Conservation (phyloP, 805 yeast genomes). For the Debaryomyces prosopidis region DNA sequence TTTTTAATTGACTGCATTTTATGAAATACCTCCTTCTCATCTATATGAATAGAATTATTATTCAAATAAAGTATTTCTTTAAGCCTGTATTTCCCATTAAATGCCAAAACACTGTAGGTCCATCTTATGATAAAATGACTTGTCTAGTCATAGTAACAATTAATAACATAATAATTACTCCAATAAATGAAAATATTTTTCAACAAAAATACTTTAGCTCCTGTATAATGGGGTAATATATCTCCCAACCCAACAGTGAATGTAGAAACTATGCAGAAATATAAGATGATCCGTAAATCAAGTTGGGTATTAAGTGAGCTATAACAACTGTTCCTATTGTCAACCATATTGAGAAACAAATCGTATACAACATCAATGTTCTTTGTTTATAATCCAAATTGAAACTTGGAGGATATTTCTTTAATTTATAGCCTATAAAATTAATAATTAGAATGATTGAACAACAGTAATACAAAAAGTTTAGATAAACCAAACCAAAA, state of each 20-base stretch:
- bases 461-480: constrained; percentile 58
- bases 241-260: constrained; percentile 88
- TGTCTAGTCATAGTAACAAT: constrained; percentile 69
- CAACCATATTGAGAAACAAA: constrained; percentile 67
- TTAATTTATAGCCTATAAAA: constrained; percentile 53
- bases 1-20: constrained; percentile 54
- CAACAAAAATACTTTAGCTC: constrained; percentile 58
- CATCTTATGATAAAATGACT: constrained; percentile 57
- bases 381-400: constrained; percentile 69
- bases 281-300: constrained; percentile 74
- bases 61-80: too few relatives aligned
- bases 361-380: constrained; percentile 69
- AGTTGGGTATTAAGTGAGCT: constrained; percentile 43
- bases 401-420: constrained; percentile 72
- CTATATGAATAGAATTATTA: too few relatives aligned
- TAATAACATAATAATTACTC: constrained; percentile 73
- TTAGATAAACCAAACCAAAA: constrained; percentile 80
- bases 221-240: constrained; percentile 52
- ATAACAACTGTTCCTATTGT: constrained; percentile 57
- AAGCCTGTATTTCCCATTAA: constrained; percentile 56
- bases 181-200: constrained; percentile 67
- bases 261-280: constrained; percentile 70
- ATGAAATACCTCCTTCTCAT: too few relatives aligned
- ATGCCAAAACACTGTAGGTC: constrained; percentile 68
- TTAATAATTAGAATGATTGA: constrained; percentile 54